Conservation (phyloP, 352 stramenopile species). For the Phytophthora constricta region DNA sequence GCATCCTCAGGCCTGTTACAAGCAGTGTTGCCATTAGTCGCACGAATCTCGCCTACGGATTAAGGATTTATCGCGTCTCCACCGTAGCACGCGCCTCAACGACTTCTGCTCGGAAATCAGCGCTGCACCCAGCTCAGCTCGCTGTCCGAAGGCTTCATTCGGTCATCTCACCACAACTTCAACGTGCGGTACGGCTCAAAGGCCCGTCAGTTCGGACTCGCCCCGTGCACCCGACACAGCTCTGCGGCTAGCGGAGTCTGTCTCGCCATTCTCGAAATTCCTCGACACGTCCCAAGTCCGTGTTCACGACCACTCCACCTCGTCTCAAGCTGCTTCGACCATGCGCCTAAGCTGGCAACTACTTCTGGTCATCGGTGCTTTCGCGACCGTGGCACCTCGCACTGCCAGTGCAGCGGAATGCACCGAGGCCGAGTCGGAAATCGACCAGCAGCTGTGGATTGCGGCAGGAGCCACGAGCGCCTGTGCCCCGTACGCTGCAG, state of each 20-base stretch:
- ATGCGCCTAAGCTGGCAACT: neutral
- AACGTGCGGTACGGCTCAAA: neutral
- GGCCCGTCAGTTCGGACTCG: neutral
- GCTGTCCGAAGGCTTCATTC: neutral
- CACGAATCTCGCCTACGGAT: conserved; percentile 3
- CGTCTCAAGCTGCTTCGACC: neutral
- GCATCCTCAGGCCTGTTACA: neutral
- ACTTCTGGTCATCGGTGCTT: neutral
- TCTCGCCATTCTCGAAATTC: conserved; percentile 2
- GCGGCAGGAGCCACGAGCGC: conserved; percentile 13
- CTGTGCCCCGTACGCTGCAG: conserved; percentile 22
- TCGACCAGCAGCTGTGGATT: conserved; percentile 14
- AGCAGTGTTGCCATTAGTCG: neutral
- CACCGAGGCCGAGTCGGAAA: conserved; percentile 14
- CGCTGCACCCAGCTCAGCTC: neutral
- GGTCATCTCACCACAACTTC: neutral
- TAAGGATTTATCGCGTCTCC: too few species aligned
- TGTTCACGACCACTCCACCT: neutral
- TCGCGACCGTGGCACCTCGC: conserved; percentile 23
- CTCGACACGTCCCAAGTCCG: neutral
- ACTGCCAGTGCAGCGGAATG: conserved; percentile 17
- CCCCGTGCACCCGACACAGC: neutral
- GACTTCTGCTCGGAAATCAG: neutral
- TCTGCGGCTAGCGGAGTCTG: neutral
- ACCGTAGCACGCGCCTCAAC: neutral